Evolutionary conservation across 2,329 filamentous ascomycete species (phyloP), one percentile per base, ranked within the genome.

Genomic region (Aspergillus ibericus): DNA sequence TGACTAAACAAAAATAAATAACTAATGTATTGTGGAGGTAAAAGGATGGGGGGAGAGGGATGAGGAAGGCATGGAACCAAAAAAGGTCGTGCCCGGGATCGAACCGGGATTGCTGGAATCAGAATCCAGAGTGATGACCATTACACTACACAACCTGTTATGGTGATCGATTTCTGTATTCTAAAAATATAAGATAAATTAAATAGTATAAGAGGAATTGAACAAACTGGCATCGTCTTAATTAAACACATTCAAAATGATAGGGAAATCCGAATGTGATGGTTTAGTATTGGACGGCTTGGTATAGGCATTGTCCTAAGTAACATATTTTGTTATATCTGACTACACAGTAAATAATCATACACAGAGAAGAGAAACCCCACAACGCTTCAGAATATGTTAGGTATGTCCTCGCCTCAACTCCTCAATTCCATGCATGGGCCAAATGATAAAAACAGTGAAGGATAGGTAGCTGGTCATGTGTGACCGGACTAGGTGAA

Each of bases 401-500:
- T 16, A 18, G 18, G 22, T 4, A 10, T 27, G 22, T 15, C 42
- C 22, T 47, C 22, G 25, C 44, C 44, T 16, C 27, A 48, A 48
- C 44, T 29, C 44, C 44, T 18, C 44, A 13, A 47, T 29, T 42
- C 36, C 36, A 53, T 40, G 38, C 51, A 32, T 15, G 15, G 20
- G 27, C 9, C 22, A 53, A 46, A 35, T 16, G 15, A 25, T 47
- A 15, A 12, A n/a, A 15, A 48, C 12, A 18, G 44, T 36, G 32
- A 20, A 38, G 16, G 29, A 3, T 32, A 16, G 48, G 44, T 29
- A 25, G 47, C 4, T 9, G 16, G 12, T 5, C 40, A 22, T 52
- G n/a, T n/a, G n/a, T 20, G 12, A 40, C 15, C 10, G 32, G 40
- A 5, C 50, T 53, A 53, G 15, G 51, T 53, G 59, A 72, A 73